These are phyloP conservation scores for Gonium pectorale DNA, from an alignment of 139 green algal genomes.

Conservation along the genomic window DNA sequence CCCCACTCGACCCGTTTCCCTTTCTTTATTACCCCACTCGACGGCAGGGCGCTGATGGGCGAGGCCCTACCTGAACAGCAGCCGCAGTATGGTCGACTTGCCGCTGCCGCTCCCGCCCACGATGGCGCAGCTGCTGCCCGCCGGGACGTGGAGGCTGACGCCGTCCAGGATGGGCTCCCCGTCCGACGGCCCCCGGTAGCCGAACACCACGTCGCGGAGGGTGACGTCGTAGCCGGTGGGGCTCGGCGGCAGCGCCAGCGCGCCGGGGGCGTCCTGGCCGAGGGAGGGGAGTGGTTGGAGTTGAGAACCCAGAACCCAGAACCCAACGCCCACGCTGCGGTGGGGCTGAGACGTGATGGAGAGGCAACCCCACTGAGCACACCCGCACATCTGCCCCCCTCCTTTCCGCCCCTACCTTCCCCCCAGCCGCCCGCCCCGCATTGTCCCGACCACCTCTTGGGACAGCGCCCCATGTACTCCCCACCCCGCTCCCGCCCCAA, in stretches of 20 bases:
- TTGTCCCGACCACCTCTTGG: no score
- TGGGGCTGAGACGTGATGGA: no score
- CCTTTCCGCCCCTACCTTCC: no score
- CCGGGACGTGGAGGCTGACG: slow-evolving; percentile 55
- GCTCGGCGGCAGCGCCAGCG: slow-evolving; percentile 52
- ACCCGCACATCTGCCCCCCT: no score
- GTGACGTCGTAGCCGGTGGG: slow-evolving; percentile 65
- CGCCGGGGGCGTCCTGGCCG: slow-evolving; percentile 44
- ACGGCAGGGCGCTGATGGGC: not conserved
- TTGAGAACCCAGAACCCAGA: not conserved
- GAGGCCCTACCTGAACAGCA: slow-evolving; percentile 66
- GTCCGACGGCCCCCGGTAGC: slow-evolving; percentile 62
- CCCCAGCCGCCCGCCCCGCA: no score
- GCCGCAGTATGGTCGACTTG: slow-evolving; percentile 74
- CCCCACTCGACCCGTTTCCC: no score
- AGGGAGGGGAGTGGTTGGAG: not conserved
- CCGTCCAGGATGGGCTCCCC: slow-evolving; percentile 66
- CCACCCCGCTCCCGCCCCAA: no score
- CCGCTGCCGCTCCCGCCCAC: slow-evolving; percentile 91
- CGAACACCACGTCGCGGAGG: slow-evolving; percentile 76
- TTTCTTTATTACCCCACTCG: no score
- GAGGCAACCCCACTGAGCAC: no score
- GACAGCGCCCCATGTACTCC: no score
- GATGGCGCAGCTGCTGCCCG: slow-evolving; percentile 88
- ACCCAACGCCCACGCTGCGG: no score